Percentiles rank a stretch among this genome's conserved stretches.
Conservation (phyloP, 441 rosid species). For the Adansonia grandidieri region DNA sequence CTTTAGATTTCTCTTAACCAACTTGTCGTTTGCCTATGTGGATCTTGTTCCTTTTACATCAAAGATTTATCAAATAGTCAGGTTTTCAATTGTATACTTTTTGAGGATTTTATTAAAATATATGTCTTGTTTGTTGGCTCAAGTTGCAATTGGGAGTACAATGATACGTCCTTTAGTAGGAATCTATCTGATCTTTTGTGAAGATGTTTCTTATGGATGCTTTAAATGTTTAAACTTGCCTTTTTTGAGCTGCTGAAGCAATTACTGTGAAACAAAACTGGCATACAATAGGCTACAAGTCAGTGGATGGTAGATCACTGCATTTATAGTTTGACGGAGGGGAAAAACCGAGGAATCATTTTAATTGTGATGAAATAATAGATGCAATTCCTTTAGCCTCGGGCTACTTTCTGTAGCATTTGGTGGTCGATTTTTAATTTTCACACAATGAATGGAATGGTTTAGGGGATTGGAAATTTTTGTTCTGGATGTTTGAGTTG, state of each 20-base stretch:
- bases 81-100: not conserved
- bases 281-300: not conserved
- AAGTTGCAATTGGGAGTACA: not conserved
- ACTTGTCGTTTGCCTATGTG: not conserved
- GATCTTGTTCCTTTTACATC: not conserved
- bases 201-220: not conserved
- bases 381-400: conserved; percentile 3
- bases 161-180: not conserved
- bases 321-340: not conserved
- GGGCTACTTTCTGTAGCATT: conserved; percentile 8
- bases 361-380: not conserved
- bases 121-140: not conserved
- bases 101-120: not conserved
- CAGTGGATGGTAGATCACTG: not conserved
- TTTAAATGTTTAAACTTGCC: conserved; percentile 7
- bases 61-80: not conserved
- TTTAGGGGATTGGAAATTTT: conserved; percentile 13
- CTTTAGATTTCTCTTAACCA: not conserved
- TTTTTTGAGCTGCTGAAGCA: conserved; percentile 11
- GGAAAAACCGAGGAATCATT: not conserved
- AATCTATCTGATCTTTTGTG: not conserved
- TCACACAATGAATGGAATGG: not conserved
- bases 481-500: not conserved
- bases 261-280: not conserved
- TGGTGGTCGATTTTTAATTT: conserved; percentile 5